Base-by-base conservation (phyloP, 2,329 filamentous ascomycete species). In the Hypomyces rosellus region DNA sequence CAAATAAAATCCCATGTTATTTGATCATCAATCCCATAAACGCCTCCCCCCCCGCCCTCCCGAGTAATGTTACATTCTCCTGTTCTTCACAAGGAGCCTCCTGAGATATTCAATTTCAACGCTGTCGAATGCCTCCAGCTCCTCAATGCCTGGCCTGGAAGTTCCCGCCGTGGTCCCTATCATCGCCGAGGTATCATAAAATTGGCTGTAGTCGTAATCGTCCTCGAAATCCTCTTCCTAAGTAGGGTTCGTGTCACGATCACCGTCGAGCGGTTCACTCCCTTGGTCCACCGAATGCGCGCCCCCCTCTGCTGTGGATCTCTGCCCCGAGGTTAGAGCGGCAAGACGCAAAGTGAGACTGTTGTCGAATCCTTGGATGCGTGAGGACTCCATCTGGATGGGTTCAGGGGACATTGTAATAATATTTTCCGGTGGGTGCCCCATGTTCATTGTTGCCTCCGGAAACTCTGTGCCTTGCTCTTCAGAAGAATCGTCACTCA, bases 401-500 rank as follows among this genome's bases (percentile, higher is more conserved):
- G 62, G 56, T 46, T 67, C 65, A 4, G 63, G 61, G 25, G 63
- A 64, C 38, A 57, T 58, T 63, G 66, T 67, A 33, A 62, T 58
- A 34, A 64, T 59, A 52, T 68, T 64, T 49, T 60, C 60, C 5
- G 60, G 58, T 40, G 60, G 58, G 39, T 61, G 59, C 53, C 57
- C 50, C 46, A 62, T 52, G 51, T 57, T 59, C 54, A 55, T 59
- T 49, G 56, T 59, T 49, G 55, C 59, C 56, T 63, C 63, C 49
- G 64, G 57, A 46, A 57, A 58, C 46, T 57, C 52, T 50, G 51
- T 51, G 57, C 59, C 56, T 51, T 58, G 55, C 59, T 64, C 62
- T 48, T 67, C 63, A 61, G 57, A 58, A 57, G 62, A 69, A 66
- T 66, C 63, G 53, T 58, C 57, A 70, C 81, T 78, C 71, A 85